Conservation (phyloP, 1,284 basidiomycete genomes). For the Amylostereum chailletii region DNA sequence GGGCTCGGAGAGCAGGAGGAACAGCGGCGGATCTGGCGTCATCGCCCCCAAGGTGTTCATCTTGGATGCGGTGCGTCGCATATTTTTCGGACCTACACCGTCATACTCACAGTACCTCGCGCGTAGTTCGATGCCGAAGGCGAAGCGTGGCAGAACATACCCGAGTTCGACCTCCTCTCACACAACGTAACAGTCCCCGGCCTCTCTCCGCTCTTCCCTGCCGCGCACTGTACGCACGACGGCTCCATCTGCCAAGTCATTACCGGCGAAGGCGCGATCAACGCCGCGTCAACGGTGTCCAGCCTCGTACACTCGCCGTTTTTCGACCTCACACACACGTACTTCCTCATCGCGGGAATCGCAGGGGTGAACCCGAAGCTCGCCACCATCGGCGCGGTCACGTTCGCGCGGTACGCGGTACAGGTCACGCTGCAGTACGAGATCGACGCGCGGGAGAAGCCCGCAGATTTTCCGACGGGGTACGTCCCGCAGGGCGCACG, state of each 20-base stretch:
- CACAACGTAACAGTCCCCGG: constrained; percentile 32
- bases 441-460: constrained; percentile 36
- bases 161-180: constrained; percentile 24
- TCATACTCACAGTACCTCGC: neutral
- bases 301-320: constrained; percentile 25
- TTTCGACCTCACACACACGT: constrained; percentile 35
- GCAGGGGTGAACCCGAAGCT: constrained; percentile 34
- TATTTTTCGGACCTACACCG: neutral
- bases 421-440: constrained; percentile 38
- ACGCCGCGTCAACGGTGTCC: constrained; percentile 33
- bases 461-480: constrained; percentile 31
- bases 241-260: constrained; percentile 32
- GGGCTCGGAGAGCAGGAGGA: no score
- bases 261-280: constrained; percentile 34
- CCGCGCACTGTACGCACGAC: constrained; percentile 30
- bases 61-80: neutral
- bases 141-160: constrained; percentile 6
- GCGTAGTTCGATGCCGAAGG: neutral
- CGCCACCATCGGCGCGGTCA: constrained; percentile 33
- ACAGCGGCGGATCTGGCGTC: neutral
- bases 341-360: constrained; percentile 40
- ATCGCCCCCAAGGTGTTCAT: neutral
- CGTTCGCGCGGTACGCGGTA: constrained; percentile 35
- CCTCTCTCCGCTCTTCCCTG: constrained; percentile 33
- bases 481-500: constrained; percentile 30